Evolutionary conservation across 2,329 filamentous ascomycete species (phyloP), one percentile per base, ranked within the genome.

Genomic region (Colletotrichum echinochloae): DNA sequence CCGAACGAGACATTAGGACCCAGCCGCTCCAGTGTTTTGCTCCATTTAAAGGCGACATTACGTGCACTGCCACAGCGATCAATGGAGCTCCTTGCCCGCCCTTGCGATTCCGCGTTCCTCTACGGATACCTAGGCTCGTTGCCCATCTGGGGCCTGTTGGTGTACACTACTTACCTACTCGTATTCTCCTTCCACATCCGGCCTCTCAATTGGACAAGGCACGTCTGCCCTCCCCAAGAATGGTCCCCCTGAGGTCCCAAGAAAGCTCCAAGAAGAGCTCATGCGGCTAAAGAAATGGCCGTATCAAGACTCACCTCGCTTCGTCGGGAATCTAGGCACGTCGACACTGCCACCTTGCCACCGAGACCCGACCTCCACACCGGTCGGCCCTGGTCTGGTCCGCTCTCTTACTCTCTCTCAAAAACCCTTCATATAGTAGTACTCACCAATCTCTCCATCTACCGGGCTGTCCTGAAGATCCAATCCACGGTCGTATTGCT

Each of bases 21-120:
- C 60, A 69, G 23, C 49, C 49, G 49, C 23, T 39, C 64, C 67
- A 46, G 61, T 51, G 44, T 66, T 65, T 67, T 59, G 37, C 56
- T 39, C 68, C 68, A 70, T 52, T 67, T 44, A 57, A 57, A 57
- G 37, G 39, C 64, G 28, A 67, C 64, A 57, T 60, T 57, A 37
- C 44, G 57, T 68, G 68, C 68, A 71, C 68, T 71, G 68, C 68
- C 68, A 71, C 68, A 63, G 52, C 65, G 68, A 71, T 71, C 59
- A 71, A 71, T 68, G 68, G 59, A 59, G 51, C 28, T 23, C 51
- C 51, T 37, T 64, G 30, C 28, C 49, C 44, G 59, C 46, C 46
- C 46, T 33, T 44, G 20, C 60, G 23, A 61, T 46, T 60, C 39
- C 49, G 52, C 63, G 30, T 51, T 60, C 28, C 37, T 56, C 51